These are phyloP conservation scores for Pichia sp. DNA, from an alignment of 1,139 yeast species.

Conservation along the genomic window DNA sequence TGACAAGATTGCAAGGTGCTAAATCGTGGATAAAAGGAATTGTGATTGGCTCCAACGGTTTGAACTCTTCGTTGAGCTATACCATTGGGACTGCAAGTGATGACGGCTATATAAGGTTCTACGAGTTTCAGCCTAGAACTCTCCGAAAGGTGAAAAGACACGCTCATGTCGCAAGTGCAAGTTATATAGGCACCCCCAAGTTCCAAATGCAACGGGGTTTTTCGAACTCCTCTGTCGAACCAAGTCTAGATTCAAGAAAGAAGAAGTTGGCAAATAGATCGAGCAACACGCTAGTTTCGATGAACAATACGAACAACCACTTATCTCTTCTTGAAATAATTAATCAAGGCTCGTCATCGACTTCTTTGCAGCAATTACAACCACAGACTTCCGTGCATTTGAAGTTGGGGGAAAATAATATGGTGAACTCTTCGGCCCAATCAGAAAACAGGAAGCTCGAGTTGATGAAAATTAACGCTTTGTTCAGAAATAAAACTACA, in stretches of 20 bases:
- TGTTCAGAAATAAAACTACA: neutral
- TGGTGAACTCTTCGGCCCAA: neutral
- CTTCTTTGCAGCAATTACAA: slow-evolving; percentile 17
- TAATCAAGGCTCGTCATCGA: slow-evolving; percentile 24
- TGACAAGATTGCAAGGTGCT: slow-evolving; percentile 60
- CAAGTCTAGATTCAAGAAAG: slow-evolving; percentile 5
- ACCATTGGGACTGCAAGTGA: slow-evolving; percentile 64
- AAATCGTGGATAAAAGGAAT: slow-evolving; percentile 58
- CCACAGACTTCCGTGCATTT: slow-evolving; percentile 5
- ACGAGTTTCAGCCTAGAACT: slow-evolving; percentile 71
- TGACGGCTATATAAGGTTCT: slow-evolving; percentile 62
- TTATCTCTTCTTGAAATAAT: slow-evolving; percentile 29
- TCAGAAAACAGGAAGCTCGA: slow-evolving; percentile 1
- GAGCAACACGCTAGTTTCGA: slow-evolving; percentile 6
- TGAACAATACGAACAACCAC: slow-evolving; percentile 19
- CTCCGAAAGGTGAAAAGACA: slow-evolving; percentile 44
- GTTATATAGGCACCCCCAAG: slow-evolving; percentile 9
- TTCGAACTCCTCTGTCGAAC: slow-evolving; percentile 12
- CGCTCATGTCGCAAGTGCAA: slow-evolving; percentile 3
- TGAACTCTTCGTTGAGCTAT: slow-evolving; percentile 36
- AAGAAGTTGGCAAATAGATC: neutral
- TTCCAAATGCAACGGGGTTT: slow-evolving; percentile 12
- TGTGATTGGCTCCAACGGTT: slow-evolving; percentile 38
- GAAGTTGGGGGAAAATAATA: slow-evolving; percentile 6
- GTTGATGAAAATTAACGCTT: neutral